phyloP scores from a whole-genome alignment of 345 rosid genomes.

The Pelargonium nanum region DNA sequence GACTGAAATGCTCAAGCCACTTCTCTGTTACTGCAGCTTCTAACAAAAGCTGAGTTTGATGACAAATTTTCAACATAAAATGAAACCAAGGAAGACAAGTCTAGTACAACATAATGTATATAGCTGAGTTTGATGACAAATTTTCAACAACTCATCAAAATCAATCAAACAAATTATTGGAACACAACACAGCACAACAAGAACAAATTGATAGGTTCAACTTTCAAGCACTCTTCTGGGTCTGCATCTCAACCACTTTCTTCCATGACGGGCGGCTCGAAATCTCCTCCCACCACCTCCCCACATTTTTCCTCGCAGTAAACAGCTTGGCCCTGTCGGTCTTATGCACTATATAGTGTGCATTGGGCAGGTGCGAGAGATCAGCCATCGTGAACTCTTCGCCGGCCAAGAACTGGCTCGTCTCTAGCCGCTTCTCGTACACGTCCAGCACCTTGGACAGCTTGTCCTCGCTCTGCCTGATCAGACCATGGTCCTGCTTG shows the following conservation, averaged over 20 bases:
- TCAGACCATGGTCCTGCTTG: constrained; percentile 35
- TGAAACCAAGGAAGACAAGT: too few relatives aligned
- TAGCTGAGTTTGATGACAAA: too few relatives aligned
- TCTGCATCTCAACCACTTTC: constrained; percentile 49
- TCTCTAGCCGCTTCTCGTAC: constrained; percentile 42
- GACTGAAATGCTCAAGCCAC: too few relatives aligned
- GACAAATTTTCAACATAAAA: too few relatives aligned
- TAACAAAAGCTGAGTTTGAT: too few relatives aligned
- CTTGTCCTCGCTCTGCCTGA: constrained; percentile 41
- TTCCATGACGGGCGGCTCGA: constrained; percentile 62
- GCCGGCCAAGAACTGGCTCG: constrained; percentile 52
- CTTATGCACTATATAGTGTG: constrained; percentile 31
- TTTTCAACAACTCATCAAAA: too few relatives aligned
- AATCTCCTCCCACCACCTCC: constrained; percentile 67
- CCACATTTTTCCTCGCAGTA: constrained; percentile 45
- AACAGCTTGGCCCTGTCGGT: constrained; percentile 34
- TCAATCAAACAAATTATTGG: too few relatives aligned
- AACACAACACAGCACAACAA: too few relatives aligned
- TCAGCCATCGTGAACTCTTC: constrained; percentile 65
- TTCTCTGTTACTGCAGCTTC: too few relatives aligned
- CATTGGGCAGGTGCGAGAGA: constrained; percentile 56
- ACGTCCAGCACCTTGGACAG: constrained; percentile 47
- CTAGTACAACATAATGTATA: too few relatives aligned
- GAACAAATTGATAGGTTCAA: too few relatives aligned
- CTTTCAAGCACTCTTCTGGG: too few relatives aligned